Conservation (phyloP, 2,329 filamentous ascomycete species). For the Orbilia javanica region DNA sequence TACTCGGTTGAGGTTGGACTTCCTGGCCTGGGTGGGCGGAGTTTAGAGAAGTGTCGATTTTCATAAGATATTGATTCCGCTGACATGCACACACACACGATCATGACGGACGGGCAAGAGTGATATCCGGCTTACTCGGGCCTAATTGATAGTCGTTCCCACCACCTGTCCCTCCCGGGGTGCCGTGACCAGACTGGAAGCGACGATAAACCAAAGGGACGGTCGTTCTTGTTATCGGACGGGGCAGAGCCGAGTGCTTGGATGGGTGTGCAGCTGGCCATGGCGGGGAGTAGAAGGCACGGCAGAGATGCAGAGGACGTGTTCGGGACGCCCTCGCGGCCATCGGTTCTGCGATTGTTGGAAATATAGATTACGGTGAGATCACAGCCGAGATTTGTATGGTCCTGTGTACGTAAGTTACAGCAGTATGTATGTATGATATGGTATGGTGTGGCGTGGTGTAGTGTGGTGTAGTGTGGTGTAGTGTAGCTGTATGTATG, state of each 20-base stretch:
- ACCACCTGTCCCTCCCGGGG: slow-evolving; percentile 53
- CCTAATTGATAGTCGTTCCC: slow-evolving; percentile 61
- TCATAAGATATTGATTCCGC: slow-evolving; percentile 24
- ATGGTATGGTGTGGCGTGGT: no score
- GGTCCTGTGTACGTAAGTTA: no score
- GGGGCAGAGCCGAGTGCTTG: neutral
- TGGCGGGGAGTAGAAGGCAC: slow-evolving; percentile 5
- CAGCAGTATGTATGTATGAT: no score
- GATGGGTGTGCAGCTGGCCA: neutral
- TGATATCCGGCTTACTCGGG: slow-evolving; percentile 56
- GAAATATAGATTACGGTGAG: slow-evolving; percentile 49
- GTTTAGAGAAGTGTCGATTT: slow-evolving; percentile 26
- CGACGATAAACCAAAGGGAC: slow-evolving; percentile 9
- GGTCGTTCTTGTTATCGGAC: neutral
- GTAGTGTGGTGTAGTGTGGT: no score
- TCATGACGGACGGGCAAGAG: slow-evolving; percentile 15
- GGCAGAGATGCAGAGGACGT: slow-evolving; percentile 10
- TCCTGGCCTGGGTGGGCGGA: slow-evolving; percentile 53
- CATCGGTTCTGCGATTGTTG: slow-evolving; percentile 34
- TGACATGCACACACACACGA: slow-evolving; percentile 1
- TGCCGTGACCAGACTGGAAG: slow-evolving; percentile 46
- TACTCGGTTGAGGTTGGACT: slow-evolving; percentile 60
- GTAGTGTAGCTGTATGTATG: no score
- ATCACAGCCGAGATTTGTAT: no score
- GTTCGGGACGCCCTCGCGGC: slow-evolving; percentile 40